Base-by-base conservation (phyloP, 768 basidiomycete species). In the Trametes gibbosa region DNA sequence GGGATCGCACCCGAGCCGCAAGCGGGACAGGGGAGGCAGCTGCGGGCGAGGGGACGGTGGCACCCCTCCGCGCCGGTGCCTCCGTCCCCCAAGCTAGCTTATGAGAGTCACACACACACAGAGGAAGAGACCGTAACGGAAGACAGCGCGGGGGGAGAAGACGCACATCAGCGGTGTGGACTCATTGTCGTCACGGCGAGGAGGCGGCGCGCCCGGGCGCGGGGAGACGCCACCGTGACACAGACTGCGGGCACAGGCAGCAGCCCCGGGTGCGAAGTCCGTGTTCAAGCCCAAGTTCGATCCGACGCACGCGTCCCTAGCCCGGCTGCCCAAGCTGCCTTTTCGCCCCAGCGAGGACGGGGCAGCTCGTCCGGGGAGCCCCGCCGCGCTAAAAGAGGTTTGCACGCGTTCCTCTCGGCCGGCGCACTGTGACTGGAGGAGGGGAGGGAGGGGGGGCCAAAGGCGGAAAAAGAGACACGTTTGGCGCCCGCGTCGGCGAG, bases 181-280 rank as follows among this genome's bases (percentile, higher is more conserved):
- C 16, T 46, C 46, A 40, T 37, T 35, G 54, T 56, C 46, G 54
- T 49, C 54, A 56, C n/a, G n/a, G n/a, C n/a, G n/a, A n/a, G n/a
- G n/a, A n/a, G n/a, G n/a, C n/a, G n/a, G n/a, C n/a, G n/a, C n/a
- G n/a, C n/a, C n/a, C n/a, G n/a, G n/a, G n/a, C n/a, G n/a, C n/a
- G n/a, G 29, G 29, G 29, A 32, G 29, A 32, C 5, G 10, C 10
- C 29, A 32, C 10, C 29, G 29, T 32, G 29, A n/a, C n/a, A n/a
- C n/a, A n/a, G n/a, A 32, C 29, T 32, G 29, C 29, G 29, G 29
- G 29, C 29, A 32, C n/a, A 49, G 54, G 54, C 25, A 41, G 37
- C n/a, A 49, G 54, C 54, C 46, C 54, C 54, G 46, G 42, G 37
- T 37, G 53, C 34, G 53, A 47, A 37, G 3, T 29, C 25, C 39